Conservation (phyloP, 352 stramenopile genomes). For the Pythium sukuiense region DNA sequence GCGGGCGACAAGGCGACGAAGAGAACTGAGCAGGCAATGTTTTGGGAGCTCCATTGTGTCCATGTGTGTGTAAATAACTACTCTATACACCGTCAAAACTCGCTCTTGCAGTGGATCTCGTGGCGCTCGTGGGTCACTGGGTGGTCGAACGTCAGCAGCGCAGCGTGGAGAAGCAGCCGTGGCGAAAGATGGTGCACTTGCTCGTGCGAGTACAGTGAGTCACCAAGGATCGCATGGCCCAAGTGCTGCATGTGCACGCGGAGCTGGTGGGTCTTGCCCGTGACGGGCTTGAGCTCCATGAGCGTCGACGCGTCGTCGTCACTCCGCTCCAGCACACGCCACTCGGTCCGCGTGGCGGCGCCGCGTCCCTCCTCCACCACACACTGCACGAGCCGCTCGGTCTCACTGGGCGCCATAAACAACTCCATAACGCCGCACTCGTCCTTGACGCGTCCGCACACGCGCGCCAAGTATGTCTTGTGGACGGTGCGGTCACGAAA, state of each 20-base stretch:
- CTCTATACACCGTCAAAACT: background rate
- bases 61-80: background rate
- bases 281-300: slow-evolving; percentile 71
- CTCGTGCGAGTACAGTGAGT: slow-evolving; percentile 80
- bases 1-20: slow-evolving; percentile 33
- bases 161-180: slow-evolving; percentile 35
- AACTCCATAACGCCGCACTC: slow-evolving; percentile 36
- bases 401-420: slow-evolving; percentile 53
- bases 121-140: slow-evolving; percentile 10
- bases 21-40: slow-evolving; percentile 32
- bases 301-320: slow-evolving; percentile 32
- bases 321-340: slow-evolving; percentile 37
- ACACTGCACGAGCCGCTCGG: slow-evolving; percentile 46
- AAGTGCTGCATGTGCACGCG: slow-evolving; percentile 92
- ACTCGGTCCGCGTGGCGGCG: slow-evolving; percentile 27
- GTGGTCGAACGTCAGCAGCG: slow-evolving; percentile 15
- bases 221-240: slow-evolving; percentile 92
- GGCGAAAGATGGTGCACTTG: slow-evolving; percentile 41
- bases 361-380: slow-evolving; percentile 29
- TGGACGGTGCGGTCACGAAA: slow-evolving; percentile 58
- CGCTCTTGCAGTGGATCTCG: slow-evolving; percentile 4
- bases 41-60: background rate
- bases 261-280: slow-evolving; percentile 93
- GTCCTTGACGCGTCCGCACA: slow-evolving; percentile 41
- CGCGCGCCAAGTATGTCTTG: slow-evolving; percentile 63